Conservation (phyloP, 2,329 filamentous ascomycete genomes). For the Penicillium sp. region DNA sequence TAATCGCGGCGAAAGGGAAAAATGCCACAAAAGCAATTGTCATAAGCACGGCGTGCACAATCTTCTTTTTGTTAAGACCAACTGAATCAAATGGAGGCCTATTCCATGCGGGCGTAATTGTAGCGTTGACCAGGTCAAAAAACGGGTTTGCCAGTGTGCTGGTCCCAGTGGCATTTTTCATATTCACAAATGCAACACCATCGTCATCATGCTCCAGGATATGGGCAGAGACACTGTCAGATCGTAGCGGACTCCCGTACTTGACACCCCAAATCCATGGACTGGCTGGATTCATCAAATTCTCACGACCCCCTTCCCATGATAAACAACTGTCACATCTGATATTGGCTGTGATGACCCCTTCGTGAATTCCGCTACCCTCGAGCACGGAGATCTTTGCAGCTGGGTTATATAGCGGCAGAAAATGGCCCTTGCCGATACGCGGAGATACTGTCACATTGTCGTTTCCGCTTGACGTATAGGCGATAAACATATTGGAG, state of each 20-base stretch:
- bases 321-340: conserved; percentile 10
- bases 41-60: conserved; percentile 42
- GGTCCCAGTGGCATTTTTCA: conserved; percentile 26
- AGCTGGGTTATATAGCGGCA: conserved; percentile 53
- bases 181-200: conserved; percentile 26
- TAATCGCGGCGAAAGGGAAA: conserved; percentile 38
- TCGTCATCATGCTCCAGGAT: conserved; percentile 30
- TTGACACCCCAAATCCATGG: conserved; percentile 19
- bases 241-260: conserved; percentile 26
- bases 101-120: background rate
- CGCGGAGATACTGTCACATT: conserved; percentile 66
- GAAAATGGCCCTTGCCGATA: conserved; percentile 50
- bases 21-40: conserved; percentile 47
- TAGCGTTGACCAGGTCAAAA: background rate
- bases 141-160: conserved; percentile 3
- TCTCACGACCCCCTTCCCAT: background rate
- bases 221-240: conserved; percentile 18
- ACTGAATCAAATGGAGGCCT: conserved; percentile 4
- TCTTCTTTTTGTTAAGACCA: conserved; percentile 22
- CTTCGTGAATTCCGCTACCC: conserved; percentile 60
- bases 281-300: background rate
- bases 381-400: conserved; percentile 58
- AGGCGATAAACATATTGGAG: conserved; percentile 64
- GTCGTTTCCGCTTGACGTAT: conserved; percentile 48
- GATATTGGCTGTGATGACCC: conserved; percentile 65